These are phyloP conservation scores for Globisporangium recalcitrans DNA, from an alignment of 352 stramenopile species.

Conservation along the genomic window DNA sequence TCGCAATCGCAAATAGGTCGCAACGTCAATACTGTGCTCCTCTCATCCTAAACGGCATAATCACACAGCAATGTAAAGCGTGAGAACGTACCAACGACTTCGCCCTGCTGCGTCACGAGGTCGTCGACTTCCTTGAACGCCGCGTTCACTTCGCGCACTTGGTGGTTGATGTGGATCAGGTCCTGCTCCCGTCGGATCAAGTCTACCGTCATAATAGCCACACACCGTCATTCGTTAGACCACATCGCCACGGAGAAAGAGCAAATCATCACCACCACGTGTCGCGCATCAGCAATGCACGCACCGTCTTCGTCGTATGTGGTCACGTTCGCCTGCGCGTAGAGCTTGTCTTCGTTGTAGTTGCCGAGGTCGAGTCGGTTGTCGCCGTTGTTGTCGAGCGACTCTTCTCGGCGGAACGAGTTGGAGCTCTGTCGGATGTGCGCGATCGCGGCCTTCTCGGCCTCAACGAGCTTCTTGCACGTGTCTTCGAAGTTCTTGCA, in stretches of 20 bases:
- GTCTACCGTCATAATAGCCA: conserved; percentile 20
- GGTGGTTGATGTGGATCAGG: conserved; percentile 70
- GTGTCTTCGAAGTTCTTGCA: conserved; percentile 53
- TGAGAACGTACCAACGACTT: conserved; percentile 46
- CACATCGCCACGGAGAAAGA: neutral
- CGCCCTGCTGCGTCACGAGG: conserved; percentile 55
- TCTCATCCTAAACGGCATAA: too few species aligned
- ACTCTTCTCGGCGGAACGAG: conserved; percentile 42
- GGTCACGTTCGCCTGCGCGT: conserved; percentile 53
- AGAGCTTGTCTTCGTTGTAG: conserved; percentile 68
- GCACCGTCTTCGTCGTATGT: conserved; percentile 61
- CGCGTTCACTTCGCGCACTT: conserved; percentile 60
- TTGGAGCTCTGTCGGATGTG: conserved; percentile 47
- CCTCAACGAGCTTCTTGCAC: conserved; percentile 39
- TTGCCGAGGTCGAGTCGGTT: conserved; percentile 41
- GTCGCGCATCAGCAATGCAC: conserved; percentile 8
- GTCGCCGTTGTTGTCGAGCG: conserved; percentile 9
- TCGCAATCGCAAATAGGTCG: conserved; percentile 11
- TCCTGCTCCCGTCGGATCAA: conserved; percentile 57
- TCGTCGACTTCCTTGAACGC: conserved; percentile 62
- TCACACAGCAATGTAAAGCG: neutral
- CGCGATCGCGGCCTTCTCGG: conserved; percentile 40
- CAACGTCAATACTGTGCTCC: too few species aligned
- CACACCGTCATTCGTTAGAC: conserved; percentile 7
- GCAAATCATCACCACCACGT: neutral